These are phyloP conservation scores for Monosporascus sp. DNA, from an alignment of 2,329 filamentous ascomycete species.

Conservation along the genomic window DNA sequence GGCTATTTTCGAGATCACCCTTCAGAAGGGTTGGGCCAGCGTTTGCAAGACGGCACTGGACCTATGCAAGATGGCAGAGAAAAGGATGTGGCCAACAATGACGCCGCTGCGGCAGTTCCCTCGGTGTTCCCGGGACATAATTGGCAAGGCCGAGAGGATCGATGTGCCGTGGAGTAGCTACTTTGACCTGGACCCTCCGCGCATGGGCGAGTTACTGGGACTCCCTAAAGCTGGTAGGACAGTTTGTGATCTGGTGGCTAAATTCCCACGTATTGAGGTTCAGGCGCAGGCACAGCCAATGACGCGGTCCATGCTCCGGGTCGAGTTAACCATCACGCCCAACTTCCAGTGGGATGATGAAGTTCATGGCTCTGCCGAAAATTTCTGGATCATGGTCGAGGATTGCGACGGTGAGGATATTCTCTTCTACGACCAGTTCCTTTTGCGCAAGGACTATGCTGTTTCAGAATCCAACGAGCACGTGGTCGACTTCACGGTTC, in stretches of 20 bases:
- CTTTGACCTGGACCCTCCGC: constrained; percentile 91
- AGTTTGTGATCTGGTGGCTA: constrained; percentile 81
- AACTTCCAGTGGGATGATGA: constrained; percentile 95
- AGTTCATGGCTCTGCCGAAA: constrained; percentile 81
- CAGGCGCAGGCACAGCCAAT: constrained; percentile 93
- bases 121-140: constrained; percentile 73
- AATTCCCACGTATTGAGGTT: constrained; percentile 89
- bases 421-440: constrained; percentile 88
- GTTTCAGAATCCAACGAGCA: constrained; percentile 85
- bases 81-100: constrained; percentile 99
- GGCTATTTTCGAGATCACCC: constrained; percentile 93
- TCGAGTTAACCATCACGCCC: constrained; percentile 86
- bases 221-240: constrained; percentile 82
- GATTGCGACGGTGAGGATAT: constrained; percentile 97
- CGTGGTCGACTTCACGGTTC: constrained; percentile 90
- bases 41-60: constrained; percentile 90
- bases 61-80: constrained; percentile 98
- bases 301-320: constrained; percentile 84
- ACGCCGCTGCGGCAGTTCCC: constrained; percentile 89
- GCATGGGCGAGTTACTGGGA: constrained; percentile 90
- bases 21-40: constrained; percentile 93
- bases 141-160: constrained; percentile 90
- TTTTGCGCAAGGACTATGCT: constrained; percentile 86
- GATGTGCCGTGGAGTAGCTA: constrained; percentile 91
- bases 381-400: constrained; percentile 95